Conservation (phyloP, 176 grass and related monocot genomes). For the Lolium multiflorum region DNA sequence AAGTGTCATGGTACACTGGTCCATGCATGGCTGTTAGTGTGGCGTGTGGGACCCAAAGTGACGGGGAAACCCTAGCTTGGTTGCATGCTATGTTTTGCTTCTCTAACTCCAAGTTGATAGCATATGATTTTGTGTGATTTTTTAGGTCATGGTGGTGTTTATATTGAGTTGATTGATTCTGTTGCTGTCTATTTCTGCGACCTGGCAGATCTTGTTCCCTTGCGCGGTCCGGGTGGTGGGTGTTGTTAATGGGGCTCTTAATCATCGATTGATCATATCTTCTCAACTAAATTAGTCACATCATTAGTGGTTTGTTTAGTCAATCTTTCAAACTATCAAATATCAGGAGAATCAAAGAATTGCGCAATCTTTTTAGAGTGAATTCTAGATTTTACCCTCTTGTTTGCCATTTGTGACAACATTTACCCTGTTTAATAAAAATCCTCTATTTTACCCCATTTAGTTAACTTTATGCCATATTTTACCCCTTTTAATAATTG, state of each 20-base stretch:
- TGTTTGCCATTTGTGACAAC: no score
- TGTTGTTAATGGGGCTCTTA: conserved; percentile 37
- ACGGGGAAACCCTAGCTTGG: conserved; percentile 49
- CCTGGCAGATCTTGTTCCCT: conserved; percentile 59
- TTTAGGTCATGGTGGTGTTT: background rate
- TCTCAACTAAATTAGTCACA: conserved; percentile 18
- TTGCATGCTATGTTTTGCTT: conserved; percentile 11
- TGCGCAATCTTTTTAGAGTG: background rate
- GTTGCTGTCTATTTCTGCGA: conserved; percentile 37
- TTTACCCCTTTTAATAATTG: no score
- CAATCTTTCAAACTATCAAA: background rate
- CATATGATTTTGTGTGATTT: background rate
- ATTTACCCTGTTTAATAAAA: no score
- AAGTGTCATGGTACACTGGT: conserved; percentile 56
- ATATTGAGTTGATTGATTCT: conserved; percentile 34
- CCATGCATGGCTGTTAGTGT: conserved; percentile 43
- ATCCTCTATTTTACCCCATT: no score
- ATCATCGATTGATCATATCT: conserved; percentile 35
- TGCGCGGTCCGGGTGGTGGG: conserved; percentile 38
- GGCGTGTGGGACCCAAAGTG: conserved; percentile 40
- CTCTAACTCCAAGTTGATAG: background rate
- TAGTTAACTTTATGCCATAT: no score
- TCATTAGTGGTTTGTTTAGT: conserved; percentile 20
- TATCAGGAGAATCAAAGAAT: background rate
- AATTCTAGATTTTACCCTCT: no score